Base-by-base conservation (phyloP, 176 grass and related monocot species). In the Phragmites australis region DNA sequence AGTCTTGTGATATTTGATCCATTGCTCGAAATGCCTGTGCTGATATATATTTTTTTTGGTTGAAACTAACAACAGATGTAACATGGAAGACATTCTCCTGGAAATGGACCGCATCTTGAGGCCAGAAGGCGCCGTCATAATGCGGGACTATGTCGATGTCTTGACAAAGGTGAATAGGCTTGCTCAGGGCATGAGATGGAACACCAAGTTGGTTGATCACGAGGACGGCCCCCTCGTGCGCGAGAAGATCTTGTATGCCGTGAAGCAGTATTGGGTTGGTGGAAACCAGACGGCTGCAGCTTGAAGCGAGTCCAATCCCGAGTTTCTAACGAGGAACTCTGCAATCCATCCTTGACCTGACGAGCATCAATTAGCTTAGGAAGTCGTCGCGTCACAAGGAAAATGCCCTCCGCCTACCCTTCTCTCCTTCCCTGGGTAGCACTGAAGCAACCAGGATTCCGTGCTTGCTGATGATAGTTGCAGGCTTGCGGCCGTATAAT, bases 71-170 rank as follows among this genome's bases (percentile, higher is more conserved):
- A 47, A 75, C 56, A 96, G 93, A 49, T 96, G 93, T 39, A 86
- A 81, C 68, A 88, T 88, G 85, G 90, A 96, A 59, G 93, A 90
- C 58, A 79, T 92, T 70, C 87, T 96, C 37, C 87, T 96, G 27
- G 93, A 96, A 72, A 96, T 96, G 90, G 90, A 96, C 71, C 90
- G 93, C 67, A 84, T 96, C 76, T 79, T 96, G 85, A 90, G 93
- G 70, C 93, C 93, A 30, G 93, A 96, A 86, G 93, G 93, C 0
- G 75, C 87, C 14, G 82, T 96, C 31, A 88, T 96, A 86, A 23
- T 96, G 69, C 86, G 93, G 19, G 93, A 90, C 12, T 79, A 92
- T 37, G 84, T 84, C 0, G 85, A 96, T 78, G 26, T 92, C 60
- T 72, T 96, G 63, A 68, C 65, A 5, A 92, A 96, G 82, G 90